Conservation (phyloP, 129 eudicot genomes). For the Deinandra increscens region DNA sequence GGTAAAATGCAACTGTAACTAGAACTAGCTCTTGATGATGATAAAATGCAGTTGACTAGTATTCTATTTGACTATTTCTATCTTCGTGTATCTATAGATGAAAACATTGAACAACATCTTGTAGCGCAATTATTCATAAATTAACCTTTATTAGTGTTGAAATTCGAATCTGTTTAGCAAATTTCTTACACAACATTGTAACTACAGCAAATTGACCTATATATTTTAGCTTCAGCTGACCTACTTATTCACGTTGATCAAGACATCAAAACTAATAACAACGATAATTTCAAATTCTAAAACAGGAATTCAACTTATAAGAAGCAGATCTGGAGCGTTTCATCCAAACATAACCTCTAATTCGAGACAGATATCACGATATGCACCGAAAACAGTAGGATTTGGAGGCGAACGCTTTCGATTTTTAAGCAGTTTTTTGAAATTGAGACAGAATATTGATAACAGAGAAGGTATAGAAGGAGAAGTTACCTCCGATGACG, state of each 20-base stretch:
- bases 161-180: background rate
- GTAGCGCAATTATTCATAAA: background rate
- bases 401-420: constrained; percentile 5
- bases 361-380: background rate
- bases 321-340: constrained; percentile 27
- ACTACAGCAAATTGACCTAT: background rate
- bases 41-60: constrained; percentile 27
- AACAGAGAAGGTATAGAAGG: background rate
- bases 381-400: constrained; percentile 10
- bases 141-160: background rate
- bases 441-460: background rate
- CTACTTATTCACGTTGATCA: constrained; percentile 5
- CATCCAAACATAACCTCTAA: background rate
- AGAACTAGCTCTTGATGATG: background rate
- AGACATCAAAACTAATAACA: constrained; percentile 3
- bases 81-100: background rate
- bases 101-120: background rate
- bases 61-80: no score
- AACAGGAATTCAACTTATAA: background rate
- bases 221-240: background rate
- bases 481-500: constrained; percentile 35
- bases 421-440: background rate
- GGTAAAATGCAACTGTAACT: background rate
- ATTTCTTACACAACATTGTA: constrained; percentile 12
- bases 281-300: background rate